These are phyloP conservation scores for Geoglossum glabrum DNA, from an alignment of 495 filamentous ascomycete species.

Conservation along the genomic window DNA sequence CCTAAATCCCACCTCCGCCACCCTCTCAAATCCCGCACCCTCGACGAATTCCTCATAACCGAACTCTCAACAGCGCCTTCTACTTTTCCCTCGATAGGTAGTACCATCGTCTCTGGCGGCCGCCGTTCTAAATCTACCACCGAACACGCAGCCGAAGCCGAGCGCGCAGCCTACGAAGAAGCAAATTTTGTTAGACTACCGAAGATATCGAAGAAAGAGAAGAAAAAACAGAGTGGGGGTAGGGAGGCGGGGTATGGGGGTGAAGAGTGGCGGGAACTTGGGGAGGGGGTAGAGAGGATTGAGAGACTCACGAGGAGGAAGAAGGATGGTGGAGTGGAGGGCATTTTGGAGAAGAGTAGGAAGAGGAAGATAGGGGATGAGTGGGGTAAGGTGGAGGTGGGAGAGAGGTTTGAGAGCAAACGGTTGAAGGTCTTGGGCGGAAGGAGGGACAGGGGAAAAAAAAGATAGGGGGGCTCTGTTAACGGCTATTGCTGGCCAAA, in stretches of 20 bases:
- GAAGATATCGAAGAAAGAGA: constrained; percentile 60
- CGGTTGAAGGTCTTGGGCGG: constrained; percentile 46
- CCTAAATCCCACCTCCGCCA: constrained; percentile 8
- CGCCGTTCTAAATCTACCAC: constrained; percentile 49
- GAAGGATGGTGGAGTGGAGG: constrained; percentile 25
- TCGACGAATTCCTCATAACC: constrained; percentile 69
- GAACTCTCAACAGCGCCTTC: constrained; percentile 62
- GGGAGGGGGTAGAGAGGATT: constrained; percentile 59
- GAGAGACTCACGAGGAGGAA: constrained; percentile 46
- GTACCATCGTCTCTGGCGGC: constrained; percentile 52
- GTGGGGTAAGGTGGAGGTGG: constrained; percentile 35
- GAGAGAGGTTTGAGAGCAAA: constrained; percentile 48
- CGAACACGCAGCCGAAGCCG: constrained; percentile 49
- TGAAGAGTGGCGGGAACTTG: constrained; percentile 66
- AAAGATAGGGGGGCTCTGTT: neutral
- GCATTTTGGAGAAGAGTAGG: constrained; percentile 56
- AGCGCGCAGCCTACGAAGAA: constrained; percentile 65
- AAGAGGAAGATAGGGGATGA: constrained; percentile 51
- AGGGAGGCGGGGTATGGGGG: constrained; percentile 48
- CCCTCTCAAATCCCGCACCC: constrained; percentile 44
- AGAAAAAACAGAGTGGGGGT: constrained; percentile 24
- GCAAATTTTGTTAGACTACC: constrained; percentile 69
- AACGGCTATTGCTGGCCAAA: neutral
- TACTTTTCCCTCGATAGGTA: constrained; percentile 66
- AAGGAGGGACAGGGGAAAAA: constrained; percentile 29